Evolutionary conservation across 2,329 filamentous ascomycete species (phyloP).

Genomic region (Fusarium clavum): DNA sequence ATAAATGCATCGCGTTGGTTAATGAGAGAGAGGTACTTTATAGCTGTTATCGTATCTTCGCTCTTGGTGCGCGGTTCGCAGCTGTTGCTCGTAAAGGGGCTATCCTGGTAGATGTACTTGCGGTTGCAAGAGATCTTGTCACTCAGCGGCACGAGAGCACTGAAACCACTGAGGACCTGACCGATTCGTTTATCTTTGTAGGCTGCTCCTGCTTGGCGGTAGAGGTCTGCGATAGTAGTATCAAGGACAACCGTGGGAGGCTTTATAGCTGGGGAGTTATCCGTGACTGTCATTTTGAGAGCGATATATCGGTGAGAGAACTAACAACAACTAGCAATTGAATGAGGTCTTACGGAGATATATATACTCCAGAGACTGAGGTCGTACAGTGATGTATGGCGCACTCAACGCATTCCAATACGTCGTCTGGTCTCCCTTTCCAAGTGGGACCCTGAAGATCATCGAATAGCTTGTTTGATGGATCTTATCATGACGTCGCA

Average conservation of each 20-base stretch:
- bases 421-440: not conserved
- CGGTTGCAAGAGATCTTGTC: slow-evolving; percentile 49
- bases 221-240: slow-evolving; percentile 52
- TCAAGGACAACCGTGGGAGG: slow-evolving; percentile 51
- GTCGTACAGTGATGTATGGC: not conserved
- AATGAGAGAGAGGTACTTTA: slow-evolving; percentile 53
- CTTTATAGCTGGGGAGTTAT: not conserved
- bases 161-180: slow-evolving; percentile 48
- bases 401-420: not conserved
- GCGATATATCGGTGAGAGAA: not conserved
- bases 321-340: not conserved
- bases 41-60: slow-evolving; percentile 40
- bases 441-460: not conserved
- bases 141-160: slow-evolving; percentile 43
- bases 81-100: slow-evolving; percentile 46
- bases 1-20: slow-evolving; percentile 54
- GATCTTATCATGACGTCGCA: slow-evolving; percentile 13
- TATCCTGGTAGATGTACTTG: slow-evolving; percentile 54
- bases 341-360: not conserved
- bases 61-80: slow-evolving; percentile 10
- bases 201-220: slow-evolving; percentile 42
- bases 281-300: slow-evolving; percentile 2
- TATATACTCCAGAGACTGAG: not conserved
- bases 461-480: not conserved
- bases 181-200: slow-evolving; percentile 45